These are phyloP conservation scores for Cutaneotrichosporon arboriforme DNA, from an alignment of 1,284 basidiomycete genomes.

Conservation along the genomic window DNA sequence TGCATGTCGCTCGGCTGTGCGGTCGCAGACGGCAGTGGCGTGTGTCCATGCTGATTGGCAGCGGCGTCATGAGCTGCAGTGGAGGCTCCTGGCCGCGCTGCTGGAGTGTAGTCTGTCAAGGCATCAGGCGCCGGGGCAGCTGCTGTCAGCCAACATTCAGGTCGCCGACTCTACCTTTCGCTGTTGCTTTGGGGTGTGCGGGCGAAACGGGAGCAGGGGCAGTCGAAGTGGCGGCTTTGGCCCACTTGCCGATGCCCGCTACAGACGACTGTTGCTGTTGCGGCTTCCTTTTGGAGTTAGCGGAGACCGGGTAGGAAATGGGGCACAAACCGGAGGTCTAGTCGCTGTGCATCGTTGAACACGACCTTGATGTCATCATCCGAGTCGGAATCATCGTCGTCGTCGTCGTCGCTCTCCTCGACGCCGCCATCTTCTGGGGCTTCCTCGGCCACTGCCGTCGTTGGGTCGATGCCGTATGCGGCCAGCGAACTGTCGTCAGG, in stretches of 20 bases:
- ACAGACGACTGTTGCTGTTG: slow-evolving; percentile 35
- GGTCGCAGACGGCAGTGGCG: background rate
- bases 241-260: slow-evolving; percentile 46
- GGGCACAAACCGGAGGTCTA: slow-evolving; percentile 12
- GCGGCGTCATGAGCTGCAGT: slow-evolving; percentile 34
- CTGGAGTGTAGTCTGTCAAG: slow-evolving; percentile 84
- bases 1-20: slow-evolving; percentile 7
- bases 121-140: slow-evolving; percentile 57
- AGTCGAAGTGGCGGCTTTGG: slow-evolving; percentile 36
- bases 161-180: slow-evolving; percentile 17
- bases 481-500: slow-evolving; percentile 33
- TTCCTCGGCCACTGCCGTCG: slow-evolving; percentile 26
- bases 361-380: slow-evolving; percentile 49
- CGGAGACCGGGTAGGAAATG: background rate
- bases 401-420: slow-evolving; percentile 36
- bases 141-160: slow-evolving; percentile 4
- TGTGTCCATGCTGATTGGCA: slow-evolving; percentile 8
- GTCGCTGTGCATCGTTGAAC: slow-evolving; percentile 34
- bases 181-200: slow-evolving; percentile 13
- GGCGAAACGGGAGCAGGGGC: slow-evolving; percentile 24
- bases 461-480: slow-evolving; percentile 42
- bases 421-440: slow-evolving; percentile 38
- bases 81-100: slow-evolving; percentile 56
- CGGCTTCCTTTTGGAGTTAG: slow-evolving; percentile 34
- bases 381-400: slow-evolving; percentile 39